Evolutionary conservation across 192 early-diverging fungal species (phyloP).

Genomic region (Allomyces arbusculus): DNA sequence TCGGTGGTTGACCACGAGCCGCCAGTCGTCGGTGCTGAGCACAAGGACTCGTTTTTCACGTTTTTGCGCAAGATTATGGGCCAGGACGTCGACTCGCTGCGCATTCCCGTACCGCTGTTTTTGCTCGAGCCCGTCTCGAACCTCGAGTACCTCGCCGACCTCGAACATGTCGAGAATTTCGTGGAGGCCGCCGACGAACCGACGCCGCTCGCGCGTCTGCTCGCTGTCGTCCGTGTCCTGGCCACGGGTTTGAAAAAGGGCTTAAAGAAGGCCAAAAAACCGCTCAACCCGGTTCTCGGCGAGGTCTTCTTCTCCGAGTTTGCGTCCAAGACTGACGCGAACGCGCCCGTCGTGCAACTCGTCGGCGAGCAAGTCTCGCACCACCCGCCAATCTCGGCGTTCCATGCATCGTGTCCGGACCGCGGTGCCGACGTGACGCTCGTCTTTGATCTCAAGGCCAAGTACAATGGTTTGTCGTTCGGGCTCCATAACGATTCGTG

Average conservation of each 20-base stretch:
- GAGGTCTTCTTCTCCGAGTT: not conserved
- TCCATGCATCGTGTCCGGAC: not conserved
- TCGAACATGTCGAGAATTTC: not conserved
- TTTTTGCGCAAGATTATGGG: not conserved
- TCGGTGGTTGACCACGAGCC: not conserved
- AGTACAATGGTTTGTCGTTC: not conserved
- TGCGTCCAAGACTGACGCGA: not conserved
- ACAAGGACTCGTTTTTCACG: not conserved
- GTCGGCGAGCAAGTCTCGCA: not conserved
- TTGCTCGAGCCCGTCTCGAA: not conserved
- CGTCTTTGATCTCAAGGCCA: not conserved
- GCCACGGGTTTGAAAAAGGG: not conserved
- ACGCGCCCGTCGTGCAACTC: not conserved
- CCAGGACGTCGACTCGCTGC: not conserved
- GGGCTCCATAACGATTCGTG: not conserved
- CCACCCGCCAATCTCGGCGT: not conserved
- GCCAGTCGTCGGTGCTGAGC: not conserved
- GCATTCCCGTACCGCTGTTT: not conserved
- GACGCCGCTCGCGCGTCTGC: not conserved
- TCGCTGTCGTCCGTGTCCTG: not conserved
- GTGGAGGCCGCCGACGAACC: not conserved
- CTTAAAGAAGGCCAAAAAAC: not conserved
- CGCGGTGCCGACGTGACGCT: not conserved
- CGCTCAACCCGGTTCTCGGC: not conserved
- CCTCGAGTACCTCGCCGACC: not conserved